Conservation (phyloP, 495 filamentous ascomycete species). For the Neurospora sublineolata region DNA sequence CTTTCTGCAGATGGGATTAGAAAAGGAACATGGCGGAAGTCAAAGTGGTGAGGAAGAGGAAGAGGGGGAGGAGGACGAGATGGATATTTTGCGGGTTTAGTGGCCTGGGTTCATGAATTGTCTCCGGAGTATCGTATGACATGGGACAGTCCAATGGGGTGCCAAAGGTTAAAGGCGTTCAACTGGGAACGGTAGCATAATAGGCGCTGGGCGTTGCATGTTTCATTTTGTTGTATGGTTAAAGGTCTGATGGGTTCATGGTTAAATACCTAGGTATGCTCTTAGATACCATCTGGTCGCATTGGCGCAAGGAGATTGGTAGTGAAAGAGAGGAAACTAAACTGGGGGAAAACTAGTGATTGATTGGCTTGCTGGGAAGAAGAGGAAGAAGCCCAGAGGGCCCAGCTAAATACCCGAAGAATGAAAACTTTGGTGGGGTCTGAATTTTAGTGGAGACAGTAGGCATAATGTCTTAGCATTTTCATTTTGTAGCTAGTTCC, state of each 20-base stretch:
- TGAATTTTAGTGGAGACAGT: no score
- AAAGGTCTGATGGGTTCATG: not conserved
- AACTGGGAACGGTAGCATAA: not conserved
- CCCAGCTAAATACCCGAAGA: no score
- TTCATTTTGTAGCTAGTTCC: not conserved
- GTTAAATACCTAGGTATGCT: not conserved
- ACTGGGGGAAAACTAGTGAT: no score
- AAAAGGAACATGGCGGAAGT: not conserved
- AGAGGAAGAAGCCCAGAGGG: no score
- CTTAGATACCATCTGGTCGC: not conserved
- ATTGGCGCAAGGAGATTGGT: not conserved
- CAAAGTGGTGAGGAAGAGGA: conserved; percentile 5
- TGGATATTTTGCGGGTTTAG: conserved; percentile 32
- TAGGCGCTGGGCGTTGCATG: not conserved
- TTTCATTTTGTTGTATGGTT: not conserved
- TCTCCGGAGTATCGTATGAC: not conserved
- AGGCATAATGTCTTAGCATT: not conserved
- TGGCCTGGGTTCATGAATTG: not conserved
- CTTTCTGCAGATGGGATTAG: conserved; percentile 45
- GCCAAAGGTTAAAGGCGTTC: not conserved
- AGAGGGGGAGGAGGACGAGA: conserved; percentile 32
- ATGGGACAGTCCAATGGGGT: not conserved
- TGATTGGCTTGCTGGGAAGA: no score
- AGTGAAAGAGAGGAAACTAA: no score
- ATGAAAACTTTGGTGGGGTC: no score